Conservation (phyloP, 495 filamentous ascomycete species). For the Sordaria brevicollis region DNA sequence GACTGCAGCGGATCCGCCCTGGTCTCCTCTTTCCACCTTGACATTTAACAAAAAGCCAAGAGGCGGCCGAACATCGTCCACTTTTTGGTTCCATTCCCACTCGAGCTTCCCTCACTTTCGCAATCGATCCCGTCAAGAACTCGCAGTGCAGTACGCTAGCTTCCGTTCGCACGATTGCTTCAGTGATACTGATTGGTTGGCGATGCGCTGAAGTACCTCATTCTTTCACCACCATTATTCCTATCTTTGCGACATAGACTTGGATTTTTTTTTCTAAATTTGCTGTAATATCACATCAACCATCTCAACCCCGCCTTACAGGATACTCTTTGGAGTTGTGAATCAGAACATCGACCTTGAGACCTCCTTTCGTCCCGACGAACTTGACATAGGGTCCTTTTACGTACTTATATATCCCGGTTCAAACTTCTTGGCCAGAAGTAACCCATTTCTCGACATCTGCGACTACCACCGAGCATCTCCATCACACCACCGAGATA, state of each 20-base stretch:
- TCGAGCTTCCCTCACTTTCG: not conserved
- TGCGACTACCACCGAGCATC: not conserved
- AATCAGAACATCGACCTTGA: not conserved
- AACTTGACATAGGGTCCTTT: not conserved
- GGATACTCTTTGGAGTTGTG: not conserved
- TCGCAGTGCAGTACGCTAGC: not conserved
- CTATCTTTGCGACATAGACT: not conserved
- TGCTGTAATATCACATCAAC: not conserved
- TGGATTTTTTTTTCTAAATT: not conserved
- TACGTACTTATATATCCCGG: not conserved
- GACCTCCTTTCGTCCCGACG: not conserved
- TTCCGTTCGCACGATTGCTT: not conserved
- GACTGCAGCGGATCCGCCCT: not conserved
- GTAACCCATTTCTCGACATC: not conserved
- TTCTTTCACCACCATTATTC: not conserved
- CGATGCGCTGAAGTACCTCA: not conserved
- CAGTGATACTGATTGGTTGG: not conserved
- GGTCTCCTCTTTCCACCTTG: not conserved
- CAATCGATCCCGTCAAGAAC: not conserved
- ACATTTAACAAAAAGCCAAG: not conserved
- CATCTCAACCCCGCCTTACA: not conserved
- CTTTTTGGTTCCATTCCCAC: not conserved
- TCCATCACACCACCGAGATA: not conserved
- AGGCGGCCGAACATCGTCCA: not conserved
- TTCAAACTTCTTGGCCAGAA: not conserved